Evolutionary conservation across 164 flowering plant species (phyloP), one percentile per base, ranked within the genome.

Genomic region (Annona squamosa): DNA sequence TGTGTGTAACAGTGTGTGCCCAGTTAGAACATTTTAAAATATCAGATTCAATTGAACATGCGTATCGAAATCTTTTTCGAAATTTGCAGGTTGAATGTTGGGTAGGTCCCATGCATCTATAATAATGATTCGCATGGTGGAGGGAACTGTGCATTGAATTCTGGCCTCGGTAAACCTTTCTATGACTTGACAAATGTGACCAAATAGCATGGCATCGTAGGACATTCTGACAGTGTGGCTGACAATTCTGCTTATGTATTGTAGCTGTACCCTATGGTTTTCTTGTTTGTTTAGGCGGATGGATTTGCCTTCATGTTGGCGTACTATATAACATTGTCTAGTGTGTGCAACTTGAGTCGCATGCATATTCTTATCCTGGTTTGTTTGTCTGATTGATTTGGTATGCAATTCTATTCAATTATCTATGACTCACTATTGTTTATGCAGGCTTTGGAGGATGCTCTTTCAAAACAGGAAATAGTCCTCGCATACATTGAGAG

Each of bases 361-460:
- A 59, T 59, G n/a, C 3, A 10, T 59, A 13, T 59, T 13, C n/a
- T 16, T 9, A 16, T 59, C n/a, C 18, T 3, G 13, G 63, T 1
- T 3, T 16, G 63, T 16, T 18, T 4, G n/a, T 16, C 4, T 59
- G 10, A 16, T 59, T 63, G 9, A 4, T 19, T 37, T 26, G 7
- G 37, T 63, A 18, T 10, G 18, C 9, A 63, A 26, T 18, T 19
- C 42, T 63, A 13, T 42, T 65, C 2, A 10, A 37, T 41, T 66
- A 3, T 66, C 45, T 43, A 42, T 43, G 41, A 6, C 46, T 66
- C 46, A 48, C 64, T 10, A 47, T 52, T 52, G 59, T 52, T 52
- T 76, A 37, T 81, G 79, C 85, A 94, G 98, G 85, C 89, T 75
- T 85, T 91, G 48, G 88, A 91, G 68, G 90, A 86, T 4, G 72